Evolutionary conservation across 1,284 basidiomycete genomes (phyloP).

Genomic region (Gomphus bonarii): DNA sequence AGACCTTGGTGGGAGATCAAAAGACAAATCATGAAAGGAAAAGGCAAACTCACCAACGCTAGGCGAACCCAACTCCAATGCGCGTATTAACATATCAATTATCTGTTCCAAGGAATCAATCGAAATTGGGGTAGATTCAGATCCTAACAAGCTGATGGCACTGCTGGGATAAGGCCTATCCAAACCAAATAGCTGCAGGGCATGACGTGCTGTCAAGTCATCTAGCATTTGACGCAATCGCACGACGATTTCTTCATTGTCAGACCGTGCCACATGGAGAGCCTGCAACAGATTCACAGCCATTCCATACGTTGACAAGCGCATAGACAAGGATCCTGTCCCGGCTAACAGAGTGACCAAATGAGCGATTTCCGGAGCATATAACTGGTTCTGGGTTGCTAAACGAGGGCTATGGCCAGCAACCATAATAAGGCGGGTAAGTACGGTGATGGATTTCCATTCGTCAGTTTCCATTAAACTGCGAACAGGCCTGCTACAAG

Average conservation of each 20-base stretch:
- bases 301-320: constrained; percentile 73
- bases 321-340: constrained; percentile 65
- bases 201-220: constrained; percentile 45
- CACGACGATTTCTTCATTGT: constrained; percentile 44
- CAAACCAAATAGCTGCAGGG: constrained; percentile 66
- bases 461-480: constrained; percentile 61
- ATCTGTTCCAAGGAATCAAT: constrained; percentile 64
- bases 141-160: constrained; percentile 50
- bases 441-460: constrained; percentile 77
- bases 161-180: constrained; percentile 45
- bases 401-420: constrained; percentile 63
- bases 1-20: constrained; percentile 42
- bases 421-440: constrained; percentile 63
- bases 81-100: constrained; percentile 50
- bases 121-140: constrained; percentile 44
- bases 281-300: constrained; percentile 74
- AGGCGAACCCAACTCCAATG: constrained; percentile 57
- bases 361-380: constrained; percentile 75
- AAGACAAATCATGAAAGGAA: neutral
- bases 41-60: constrained; percentile 41
- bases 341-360: constrained; percentile 66
- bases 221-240: constrained; percentile 53
- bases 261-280: constrained; percentile 47
- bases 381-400: constrained; percentile 59
- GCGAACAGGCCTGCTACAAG: constrained; percentile 50